Percentiles rank a stretch among this genome's conserved stretches.
These are phyloP conservation scores for Ophiostoma populinum DNA, from an alignment of 2,329 filamentous ascomycete species.

Conservation along the genomic window DNA sequence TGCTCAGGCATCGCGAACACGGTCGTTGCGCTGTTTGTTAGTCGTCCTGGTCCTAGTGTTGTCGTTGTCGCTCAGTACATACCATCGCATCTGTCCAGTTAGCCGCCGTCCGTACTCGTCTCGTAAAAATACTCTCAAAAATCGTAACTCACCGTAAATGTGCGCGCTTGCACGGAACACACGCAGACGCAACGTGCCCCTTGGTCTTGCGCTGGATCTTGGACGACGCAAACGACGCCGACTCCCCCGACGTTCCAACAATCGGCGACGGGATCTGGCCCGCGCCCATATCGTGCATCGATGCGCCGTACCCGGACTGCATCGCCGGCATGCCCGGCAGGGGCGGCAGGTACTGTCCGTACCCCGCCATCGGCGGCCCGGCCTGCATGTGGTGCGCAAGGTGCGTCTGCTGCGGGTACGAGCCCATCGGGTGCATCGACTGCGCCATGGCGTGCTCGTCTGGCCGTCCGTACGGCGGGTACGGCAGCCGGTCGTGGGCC, in stretches of 20 bases:
- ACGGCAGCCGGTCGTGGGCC: constrained; percentile 22
- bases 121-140: too few species aligned
- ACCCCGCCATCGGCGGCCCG: constrained; percentile 15
- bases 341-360: constrained; percentile 14
- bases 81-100: constrained; percentile 6
- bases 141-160: constrained; percentile 55
- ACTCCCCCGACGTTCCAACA: constrained; percentile 10
- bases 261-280: constrained; percentile 29
- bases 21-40: constrained; percentile 46
- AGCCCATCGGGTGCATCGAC: constrained; percentile 8
- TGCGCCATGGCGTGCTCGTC: constrained; percentile 16
- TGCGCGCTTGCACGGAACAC: constrained; percentile 70
- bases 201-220: constrained; percentile 53
- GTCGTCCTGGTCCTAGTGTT: background rate
- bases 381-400: constrained; percentile 14
- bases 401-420: constrained; percentile 16
- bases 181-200: constrained; percentile 70
- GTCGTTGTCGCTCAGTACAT: background rate
- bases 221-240: constrained; percentile 31
- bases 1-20: constrained; percentile 59
- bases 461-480: constrained; percentile 20
- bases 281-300: constrained; percentile 16
- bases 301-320: constrained; percentile 9
- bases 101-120: background rate
- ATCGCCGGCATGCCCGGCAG: constrained; percentile 9